Base-by-base conservation (phyloP, 2,329 filamentous ascomycete genomes). In the Talaromyces sp. region DNA sequence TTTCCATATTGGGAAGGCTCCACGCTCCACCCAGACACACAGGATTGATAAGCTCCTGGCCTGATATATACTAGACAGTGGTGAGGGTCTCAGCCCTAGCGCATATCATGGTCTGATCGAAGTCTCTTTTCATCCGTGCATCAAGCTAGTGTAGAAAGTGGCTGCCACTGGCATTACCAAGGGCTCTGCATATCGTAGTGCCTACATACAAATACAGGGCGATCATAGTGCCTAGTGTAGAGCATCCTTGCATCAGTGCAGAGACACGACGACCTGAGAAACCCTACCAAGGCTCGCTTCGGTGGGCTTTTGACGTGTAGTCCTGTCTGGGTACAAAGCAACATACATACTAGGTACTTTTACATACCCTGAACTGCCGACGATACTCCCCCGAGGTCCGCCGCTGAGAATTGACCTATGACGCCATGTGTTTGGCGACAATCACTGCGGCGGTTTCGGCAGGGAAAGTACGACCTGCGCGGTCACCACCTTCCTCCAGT, bases 231-330 rank as follows among this genome's bases (percentile, higher is more conserved):
- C 29, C 40, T 49, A 61, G 58, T 51, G 43, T 43, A 49, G 27
- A 25, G 47, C 47, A 10, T 54, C 60, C 60, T 62, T 62, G 60
- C 60, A 17, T 62, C 27, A 25, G 15, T 6, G 11, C 29, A 53
- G 15, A 29, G 27, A 53, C 56, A 17, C 4, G 36, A 43, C 22
- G 43, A 25, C 15, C 27, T 7, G 17, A 34, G 29, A n/a, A 10
- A 22, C 31, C 31, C n/a, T 10, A 31, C 31, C 53, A 56, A 25
- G 53, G 15, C 25, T 56, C 51, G 51, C 51, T 56, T 56, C 51
- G 17, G 29, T 2, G 34, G 51, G 6, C 10, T 29, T 49, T 49
- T 49, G 19, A 49, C 22, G 11, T 49, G 45, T 49, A 49, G 15
- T 17, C 25, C 25, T 6, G 15, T 29, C 15, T 8, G 7, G n/a